phyloP scores from a whole-genome alignment of 208 protist genomes.

The Leishmania tropica region DNA sequence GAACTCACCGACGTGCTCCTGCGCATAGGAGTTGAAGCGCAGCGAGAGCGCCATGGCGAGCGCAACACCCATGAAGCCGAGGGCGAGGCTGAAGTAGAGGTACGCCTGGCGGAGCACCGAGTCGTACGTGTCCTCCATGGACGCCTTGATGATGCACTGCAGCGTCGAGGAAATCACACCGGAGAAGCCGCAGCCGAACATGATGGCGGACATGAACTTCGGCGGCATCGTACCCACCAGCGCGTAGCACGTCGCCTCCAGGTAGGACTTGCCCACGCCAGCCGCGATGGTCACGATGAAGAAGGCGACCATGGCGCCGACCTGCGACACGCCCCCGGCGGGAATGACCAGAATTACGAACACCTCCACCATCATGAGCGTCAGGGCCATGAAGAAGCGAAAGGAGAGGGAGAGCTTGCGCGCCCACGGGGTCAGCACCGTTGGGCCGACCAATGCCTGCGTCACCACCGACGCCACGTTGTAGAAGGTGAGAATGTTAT shows the following conservation, averaged over 20 bases:
- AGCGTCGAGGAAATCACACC: conserved; percentile 70
- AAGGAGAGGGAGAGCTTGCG: conserved; percentile 57
- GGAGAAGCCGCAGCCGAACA: conserved; percentile 86
- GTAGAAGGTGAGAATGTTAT: conserved; percentile 83
- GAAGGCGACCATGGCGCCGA: conserved; percentile 65
- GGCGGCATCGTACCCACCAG: conserved; percentile 74
- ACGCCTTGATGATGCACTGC: conserved; percentile 87
- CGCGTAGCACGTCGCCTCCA: conserved; percentile 87
- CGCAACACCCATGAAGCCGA: conserved; percentile 59
- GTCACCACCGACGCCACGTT: conserved; percentile 70
- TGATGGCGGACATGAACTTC: conserved; percentile 87
- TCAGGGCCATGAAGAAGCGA: conserved; percentile 56
- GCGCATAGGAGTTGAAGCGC: conserved; percentile 66
- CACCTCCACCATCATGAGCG: conserved; percentile 70
- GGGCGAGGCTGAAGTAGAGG: conserved; percentile 82
- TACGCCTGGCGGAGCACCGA: conserved; percentile 47
- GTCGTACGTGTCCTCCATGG: conserved; percentile 55
- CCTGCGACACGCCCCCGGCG: conserved; percentile 42
- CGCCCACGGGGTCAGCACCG: conserved; percentile 57
- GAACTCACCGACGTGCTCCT: conserved; percentile 76
- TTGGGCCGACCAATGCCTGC: conserved; percentile 69
- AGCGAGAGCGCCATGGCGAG: conserved; percentile 61
- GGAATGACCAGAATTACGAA: conserved; percentile 68
- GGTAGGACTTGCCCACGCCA: conserved; percentile 77
- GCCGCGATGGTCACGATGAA: conserved; percentile 61